A percentile compares a stretch with the other conserved stretches of the same genome.
Evolutionary conservation across 148 eudicot genomes (phyloP).

Genomic region (Chenopodium suecicum): DNA sequence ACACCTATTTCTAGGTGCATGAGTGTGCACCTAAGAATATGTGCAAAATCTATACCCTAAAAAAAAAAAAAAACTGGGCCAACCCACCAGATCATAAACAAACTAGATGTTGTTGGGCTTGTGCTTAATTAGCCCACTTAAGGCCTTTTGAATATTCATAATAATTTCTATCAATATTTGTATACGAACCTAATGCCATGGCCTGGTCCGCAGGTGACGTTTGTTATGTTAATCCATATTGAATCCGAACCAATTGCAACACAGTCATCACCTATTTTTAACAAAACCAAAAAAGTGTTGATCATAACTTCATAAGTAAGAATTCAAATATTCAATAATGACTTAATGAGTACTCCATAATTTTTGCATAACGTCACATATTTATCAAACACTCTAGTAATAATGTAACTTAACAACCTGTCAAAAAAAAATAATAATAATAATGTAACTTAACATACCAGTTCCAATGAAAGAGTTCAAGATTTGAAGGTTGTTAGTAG

Average conservation of each 20-base stretch:
- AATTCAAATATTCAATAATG: too few species aligned
- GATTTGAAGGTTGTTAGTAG: neutral
- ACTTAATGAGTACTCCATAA: too few species aligned
- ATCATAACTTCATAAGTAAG: too few species aligned
- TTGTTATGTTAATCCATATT: slow-evolving; percentile 27
- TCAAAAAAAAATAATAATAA: too few species aligned
- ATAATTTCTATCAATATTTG: neutral
- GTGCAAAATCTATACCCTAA: too few species aligned
- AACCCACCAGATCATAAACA: neutral
- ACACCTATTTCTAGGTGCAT: too few species aligned
- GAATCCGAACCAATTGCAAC: slow-evolving; percentile 35
- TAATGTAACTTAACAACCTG: neutral
- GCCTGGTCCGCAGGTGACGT: slow-evolving; percentile 47
- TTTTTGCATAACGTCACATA: too few species aligned
- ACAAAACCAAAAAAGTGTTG: neutral
- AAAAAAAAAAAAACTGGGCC: neutral
- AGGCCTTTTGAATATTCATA: neutral
- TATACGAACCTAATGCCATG: slow-evolving; percentile 53
- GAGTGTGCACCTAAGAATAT: too few species aligned
- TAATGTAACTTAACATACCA: slow-evolving; percentile 9
- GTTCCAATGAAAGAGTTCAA: slow-evolving; percentile 4
- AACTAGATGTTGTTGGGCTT: too few species aligned
- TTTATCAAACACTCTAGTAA: neutral
- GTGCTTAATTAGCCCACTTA: too few species aligned
- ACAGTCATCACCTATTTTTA: slow-evolving; percentile 50